phyloP scores from a whole-genome alignment of 2,329 filamentous ascomycete species.

The Teratosphaeria zuluensis region DNA sequence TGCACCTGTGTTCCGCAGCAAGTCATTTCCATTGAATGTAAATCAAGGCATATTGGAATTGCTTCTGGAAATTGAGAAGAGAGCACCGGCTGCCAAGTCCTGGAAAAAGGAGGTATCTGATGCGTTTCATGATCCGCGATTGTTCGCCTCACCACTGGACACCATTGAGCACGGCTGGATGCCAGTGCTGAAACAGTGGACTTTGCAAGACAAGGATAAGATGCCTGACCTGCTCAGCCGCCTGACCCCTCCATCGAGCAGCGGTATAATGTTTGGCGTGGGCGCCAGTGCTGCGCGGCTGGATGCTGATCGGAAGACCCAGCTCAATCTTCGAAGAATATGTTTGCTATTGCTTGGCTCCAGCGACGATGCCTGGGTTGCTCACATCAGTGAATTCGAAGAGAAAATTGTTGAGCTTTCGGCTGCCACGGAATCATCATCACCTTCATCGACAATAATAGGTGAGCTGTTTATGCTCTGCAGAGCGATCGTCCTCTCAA shows the following conservation, averaged over 20 bases:
- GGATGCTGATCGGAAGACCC: constrained; percentile 90
- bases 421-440: constrained; percentile 73
- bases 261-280: constrained; percentile 97
- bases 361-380: constrained; percentile 67
- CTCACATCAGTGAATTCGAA: constrained; percentile 62
- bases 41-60: constrained; percentile 61
- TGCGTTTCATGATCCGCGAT: constrained; percentile 79
- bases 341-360: constrained; percentile 70
- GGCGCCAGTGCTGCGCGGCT: constrained; percentile 85
- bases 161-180: constrained; percentile 71
- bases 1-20: constrained; percentile 70
- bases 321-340: constrained; percentile 77
- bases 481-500: constrained; percentile 70
- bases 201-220: constrained; percentile 75
- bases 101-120: constrained; percentile 92
- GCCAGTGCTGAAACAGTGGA: constrained; percentile 74
- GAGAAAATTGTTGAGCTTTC: constrained; percentile 84
- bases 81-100: constrained; percentile 71
- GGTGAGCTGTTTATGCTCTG: constrained; percentile 86
- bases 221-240: constrained; percentile 71
- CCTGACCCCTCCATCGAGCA: constrained; percentile 75
- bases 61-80: constrained; percentile 64
- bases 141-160: constrained; percentile 62
- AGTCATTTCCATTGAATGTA: constrained; percentile 77
- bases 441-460: constrained; percentile 79